Conservation (phyloP, 805 yeast species). For the Osmozyma mogii region DNA sequence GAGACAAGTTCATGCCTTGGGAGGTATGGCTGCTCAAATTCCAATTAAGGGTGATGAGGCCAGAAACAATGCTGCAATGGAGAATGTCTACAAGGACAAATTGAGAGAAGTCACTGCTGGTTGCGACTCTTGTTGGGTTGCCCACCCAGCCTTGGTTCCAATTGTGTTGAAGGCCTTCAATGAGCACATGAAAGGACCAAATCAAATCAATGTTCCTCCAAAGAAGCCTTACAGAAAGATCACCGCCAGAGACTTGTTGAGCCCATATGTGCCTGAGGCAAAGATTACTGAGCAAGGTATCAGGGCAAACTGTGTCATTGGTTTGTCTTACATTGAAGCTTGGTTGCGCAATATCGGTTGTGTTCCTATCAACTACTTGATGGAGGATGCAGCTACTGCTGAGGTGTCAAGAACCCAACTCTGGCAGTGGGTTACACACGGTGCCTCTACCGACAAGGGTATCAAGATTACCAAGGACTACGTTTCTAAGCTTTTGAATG, state of each 20-base stretch:
- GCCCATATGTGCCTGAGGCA: constrained; percentile 56
- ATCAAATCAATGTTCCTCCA: constrained; percentile 57
- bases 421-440: constrained; percentile 78
- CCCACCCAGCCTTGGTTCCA: constrained; percentile 75
- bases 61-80: constrained; percentile 60
- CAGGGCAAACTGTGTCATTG: constrained; percentile 64
- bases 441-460: constrained; percentile 52
- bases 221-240: constrained; percentile 43
- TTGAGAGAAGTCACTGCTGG: constrained; percentile 71
- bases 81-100: constrained; percentile 67
- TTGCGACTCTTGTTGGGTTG: constrained; percentile 87
- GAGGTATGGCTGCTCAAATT: constrained; percentile 87
- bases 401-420: constrained; percentile 79
- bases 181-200: constrained; percentile 75
- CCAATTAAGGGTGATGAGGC: constrained; percentile 67
- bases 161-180: constrained; percentile 67
- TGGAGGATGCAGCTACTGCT: constrained; percentile 91
- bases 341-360: constrained; percentile 82
- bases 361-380: constrained; percentile 75
- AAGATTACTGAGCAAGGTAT: constrained; percentile 65
- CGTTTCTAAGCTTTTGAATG: constrained; percentile 48
- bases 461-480: constrained; percentile 51
- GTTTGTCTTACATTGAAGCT: constrained; percentile 74
- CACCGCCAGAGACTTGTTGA: constrained; percentile 50
- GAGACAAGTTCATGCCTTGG: constrained; percentile 80